phyloP scores from a whole-genome alignment of 2,329 filamentous ascomycete species.

The Cercospora nicotianae region DNA sequence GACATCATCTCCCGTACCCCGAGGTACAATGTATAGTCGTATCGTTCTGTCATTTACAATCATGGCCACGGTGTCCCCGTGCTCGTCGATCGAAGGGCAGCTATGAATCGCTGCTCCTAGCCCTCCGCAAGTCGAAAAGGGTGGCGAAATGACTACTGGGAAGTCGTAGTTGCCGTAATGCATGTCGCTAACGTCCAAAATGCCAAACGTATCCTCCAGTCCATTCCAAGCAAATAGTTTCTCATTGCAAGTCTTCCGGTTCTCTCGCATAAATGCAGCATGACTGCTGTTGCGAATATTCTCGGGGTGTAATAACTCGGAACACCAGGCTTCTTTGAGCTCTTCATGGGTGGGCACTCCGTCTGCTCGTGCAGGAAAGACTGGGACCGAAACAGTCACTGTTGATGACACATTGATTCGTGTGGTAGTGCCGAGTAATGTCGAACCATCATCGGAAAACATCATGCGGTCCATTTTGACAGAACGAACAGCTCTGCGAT shows the following conservation, averaged over 20 bases:
- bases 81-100: conserved; percentile 40
- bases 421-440: conserved; percentile 41
- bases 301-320: conserved; percentile 40
- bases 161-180: conserved; percentile 41
- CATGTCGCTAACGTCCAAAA: conserved; percentile 38
- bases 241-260: conserved; percentile 35
- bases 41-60: conserved; percentile 42
- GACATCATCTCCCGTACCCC: conserved; percentile 31
- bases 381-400: conserved; percentile 39
- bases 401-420: conserved; percentile 40
- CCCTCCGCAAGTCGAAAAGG: conserved; percentile 40
- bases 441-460: conserved; percentile 42
- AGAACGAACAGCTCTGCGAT: conserved; percentile 40
- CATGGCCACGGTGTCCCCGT: conserved; percentile 41
- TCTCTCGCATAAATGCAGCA: conserved; percentile 40
- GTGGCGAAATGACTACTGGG: conserved; percentile 41
- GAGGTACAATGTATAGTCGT: conserved; percentile 40
- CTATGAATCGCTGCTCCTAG: conserved; percentile 41
- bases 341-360: conserved; percentile 39
- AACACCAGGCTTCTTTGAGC: conserved; percentile 43
- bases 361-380: conserved; percentile 37
- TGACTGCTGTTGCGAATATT: conserved; percentile 43
- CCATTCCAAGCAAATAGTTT: conserved; percentile 42
- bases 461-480: conserved; percentile 39
- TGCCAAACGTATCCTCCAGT: conserved; percentile 40